Percentiles rank a stretch among this genome's conserved stretches.
Conservation (phyloP, 352 stramenopile species). For the Pythium rhizo-oryzae region DNA sequence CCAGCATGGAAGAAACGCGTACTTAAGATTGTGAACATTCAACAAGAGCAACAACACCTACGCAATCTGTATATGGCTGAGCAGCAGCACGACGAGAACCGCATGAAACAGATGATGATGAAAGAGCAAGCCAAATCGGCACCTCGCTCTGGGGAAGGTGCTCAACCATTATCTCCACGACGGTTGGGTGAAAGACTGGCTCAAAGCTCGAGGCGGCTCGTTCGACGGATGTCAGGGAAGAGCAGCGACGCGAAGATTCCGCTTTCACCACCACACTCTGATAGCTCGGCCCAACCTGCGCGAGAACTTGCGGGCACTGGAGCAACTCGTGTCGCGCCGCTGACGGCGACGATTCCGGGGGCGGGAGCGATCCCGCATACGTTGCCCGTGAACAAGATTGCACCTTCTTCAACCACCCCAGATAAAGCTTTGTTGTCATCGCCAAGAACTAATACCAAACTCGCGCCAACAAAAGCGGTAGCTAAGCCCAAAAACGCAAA, state of each 20-base stretch:
- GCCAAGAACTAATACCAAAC: not conserved
- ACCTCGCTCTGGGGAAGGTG: not conserved
- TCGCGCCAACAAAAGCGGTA: not conserved
- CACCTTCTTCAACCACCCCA: too few relatives aligned
- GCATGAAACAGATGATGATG: conserved; percentile 13
- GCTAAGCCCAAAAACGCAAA: not conserved
- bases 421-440: too few relatives aligned
- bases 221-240: conserved; percentile 4
- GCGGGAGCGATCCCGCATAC: not conserved
- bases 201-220: conserved; percentile 13
- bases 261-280: not conserved
- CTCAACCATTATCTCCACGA: conserved; percentile 5
- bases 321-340: conserved; percentile 2
- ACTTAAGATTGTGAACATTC: conserved; percentile 40
- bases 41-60: conserved; percentile 62
- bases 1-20: conserved; percentile 49
- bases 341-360: not conserved
- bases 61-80: conserved; percentile 56
- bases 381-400: not conserved
- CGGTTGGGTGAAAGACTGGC: conserved; percentile 12
- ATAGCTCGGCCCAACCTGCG: not conserved
- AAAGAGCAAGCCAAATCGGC: conserved; percentile 9
- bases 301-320: not conserved
- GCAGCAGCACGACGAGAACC: conserved; percentile 46
- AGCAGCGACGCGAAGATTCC: not conserved